Evolutionary conservation across 2,329 filamentous ascomycete species (phyloP), one percentile per base, ranked within the genome.

Genomic region (Apiospora pterosperma): DNA sequence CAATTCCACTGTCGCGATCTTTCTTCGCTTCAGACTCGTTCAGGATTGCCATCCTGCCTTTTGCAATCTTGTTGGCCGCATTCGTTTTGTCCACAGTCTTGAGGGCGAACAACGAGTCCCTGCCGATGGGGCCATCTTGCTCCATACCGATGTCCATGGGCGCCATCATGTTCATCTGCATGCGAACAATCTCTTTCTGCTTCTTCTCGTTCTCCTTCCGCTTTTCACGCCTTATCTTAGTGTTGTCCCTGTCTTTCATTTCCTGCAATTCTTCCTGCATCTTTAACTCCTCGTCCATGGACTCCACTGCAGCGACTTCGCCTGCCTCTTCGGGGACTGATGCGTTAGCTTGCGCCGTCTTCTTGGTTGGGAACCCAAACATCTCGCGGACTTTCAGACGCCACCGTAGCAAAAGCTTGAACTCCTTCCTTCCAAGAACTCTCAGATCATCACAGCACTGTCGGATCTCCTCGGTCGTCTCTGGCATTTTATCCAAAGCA

Each of bases 131-230:
- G 0, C 92, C 92, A 28, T 86, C 80, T 77, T 96, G 93, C 75
- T 97, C 96, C 80, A 97, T 87, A 73, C 96, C 96, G 68, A 99
- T 97, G 69, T 99, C 96, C 84, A 93, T 96, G 8, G 96, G 96
- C 0, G 93, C 92, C 2, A 90, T 90, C 96, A 99, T 99, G 80
- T 97, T 90, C 82, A 99, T 88, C 78, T 99, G 96, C 90, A 99
- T 91, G 38, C 96, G 89, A n/a, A 97, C 85, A 66, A 98, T 93
- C 69, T 98, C 96, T 71, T 92, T 96, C 71, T 96, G 92, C 78
- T 97, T 98, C 77, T 89, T 89, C 77, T 99, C 96, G 69, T 99
- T 99, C 66, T 97, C 93, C 71, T 86, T 92, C 69, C 94, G 86
- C 70, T 90, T 88, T 72, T 97, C 92, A 71, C 93, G 90, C 80